Percentiles rank a stretch among this genome's conserved stretches.
Conservation (phyloP, 805 yeast species). For the Lipomyces oligophaga region DNA sequence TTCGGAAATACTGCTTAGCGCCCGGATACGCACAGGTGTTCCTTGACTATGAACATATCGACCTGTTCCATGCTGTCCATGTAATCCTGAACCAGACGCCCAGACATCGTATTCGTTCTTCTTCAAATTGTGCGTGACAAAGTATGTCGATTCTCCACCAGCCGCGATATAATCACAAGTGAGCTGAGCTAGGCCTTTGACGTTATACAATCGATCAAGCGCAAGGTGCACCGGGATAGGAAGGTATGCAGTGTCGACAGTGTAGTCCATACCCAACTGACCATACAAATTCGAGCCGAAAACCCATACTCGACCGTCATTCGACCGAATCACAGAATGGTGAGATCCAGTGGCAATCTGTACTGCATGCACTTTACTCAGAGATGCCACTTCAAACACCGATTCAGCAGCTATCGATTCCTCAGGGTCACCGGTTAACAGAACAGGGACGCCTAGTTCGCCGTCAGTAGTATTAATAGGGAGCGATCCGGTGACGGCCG, state of each 20-base stretch:
- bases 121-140: slow-evolving; percentile 35
- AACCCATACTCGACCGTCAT: slow-evolving; percentile 65
- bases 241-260: slow-evolving; percentile 60
- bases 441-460: slow-evolving; percentile 68
- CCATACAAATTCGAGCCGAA: slow-evolving; percentile 86
- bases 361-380: slow-evolving; percentile 51
- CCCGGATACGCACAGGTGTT: slow-evolving; percentile 57
- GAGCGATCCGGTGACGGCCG: slow-evolving; percentile 55
- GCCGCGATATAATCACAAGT: slow-evolving; percentile 54
- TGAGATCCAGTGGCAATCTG: slow-evolving; percentile 68
- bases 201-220: slow-evolving; percentile 42
- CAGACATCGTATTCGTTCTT: slow-evolving; percentile 39
- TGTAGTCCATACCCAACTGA: slow-evolving; percentile 71
- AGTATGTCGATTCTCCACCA: slow-evolving; percentile 62
- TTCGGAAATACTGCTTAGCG: slow-evolving; percentile 38
- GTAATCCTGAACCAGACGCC: slow-evolving; percentile 78
- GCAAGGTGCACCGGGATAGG: slow-evolving; percentile 63
- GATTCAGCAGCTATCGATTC: slow-evolving; percentile 8
- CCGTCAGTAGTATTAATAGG: slow-evolving; percentile 51
- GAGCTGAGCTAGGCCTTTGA: slow-evolving; percentile 45
- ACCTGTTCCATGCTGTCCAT: slow-evolving; percentile 83
- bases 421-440: slow-evolving; percentile 7
- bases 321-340: slow-evolving; percentile 70
- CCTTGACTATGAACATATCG: slow-evolving; percentile 69
- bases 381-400: slow-evolving; percentile 53